Evolutionary conservation across 495 filamentous ascomycete species (phyloP).

Genomic region (Opeltia flavorubescens): DNA sequence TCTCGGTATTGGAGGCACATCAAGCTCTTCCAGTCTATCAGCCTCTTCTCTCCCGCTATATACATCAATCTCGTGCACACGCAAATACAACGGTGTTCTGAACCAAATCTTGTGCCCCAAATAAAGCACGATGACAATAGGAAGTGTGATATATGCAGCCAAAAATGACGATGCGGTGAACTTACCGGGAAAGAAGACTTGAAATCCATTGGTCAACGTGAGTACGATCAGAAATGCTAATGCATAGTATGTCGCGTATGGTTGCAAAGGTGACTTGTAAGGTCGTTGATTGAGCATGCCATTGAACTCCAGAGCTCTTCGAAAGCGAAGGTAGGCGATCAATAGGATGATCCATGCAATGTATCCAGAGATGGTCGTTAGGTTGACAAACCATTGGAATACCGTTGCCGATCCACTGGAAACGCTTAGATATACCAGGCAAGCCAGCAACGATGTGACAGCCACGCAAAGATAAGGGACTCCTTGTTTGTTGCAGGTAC

Average conservation of each 20-base stretch:
- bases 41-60: constrained; percentile 36
- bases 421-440: constrained; percentile 25
- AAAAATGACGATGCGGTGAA: constrained; percentile 40
- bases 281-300: constrained; percentile 36
- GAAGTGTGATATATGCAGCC: constrained; percentile 49
- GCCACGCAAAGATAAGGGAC: constrained; percentile 34
- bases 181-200: constrained; percentile 42
- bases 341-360: constrained; percentile 48
- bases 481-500: constrained; percentile 32
- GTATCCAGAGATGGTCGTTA: constrained; percentile 45
- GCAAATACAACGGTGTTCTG: constrained; percentile 15
- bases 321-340: constrained; percentile 47
- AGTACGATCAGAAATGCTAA: constrained; percentile 37
- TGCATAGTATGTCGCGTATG: constrained; percentile 35
- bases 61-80: constrained; percentile 26
- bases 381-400: constrained; percentile 44
- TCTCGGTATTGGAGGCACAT: constrained; percentile 23
- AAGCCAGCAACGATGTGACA: constrained; percentile 22
- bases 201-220: constrained; percentile 46
- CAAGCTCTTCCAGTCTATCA: constrained; percentile 28
- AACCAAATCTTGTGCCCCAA: constrained; percentile 40
- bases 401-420: constrained; percentile 23
- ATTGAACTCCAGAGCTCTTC: constrained; percentile 36
- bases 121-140: constrained; percentile 42
- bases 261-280: constrained; percentile 38